A percentile compares a stretch with the other conserved stretches of the same genome.
phyloP scores from a whole-genome alignment of 208 protist genomes.

The Phytomonas sp. region DNA sequence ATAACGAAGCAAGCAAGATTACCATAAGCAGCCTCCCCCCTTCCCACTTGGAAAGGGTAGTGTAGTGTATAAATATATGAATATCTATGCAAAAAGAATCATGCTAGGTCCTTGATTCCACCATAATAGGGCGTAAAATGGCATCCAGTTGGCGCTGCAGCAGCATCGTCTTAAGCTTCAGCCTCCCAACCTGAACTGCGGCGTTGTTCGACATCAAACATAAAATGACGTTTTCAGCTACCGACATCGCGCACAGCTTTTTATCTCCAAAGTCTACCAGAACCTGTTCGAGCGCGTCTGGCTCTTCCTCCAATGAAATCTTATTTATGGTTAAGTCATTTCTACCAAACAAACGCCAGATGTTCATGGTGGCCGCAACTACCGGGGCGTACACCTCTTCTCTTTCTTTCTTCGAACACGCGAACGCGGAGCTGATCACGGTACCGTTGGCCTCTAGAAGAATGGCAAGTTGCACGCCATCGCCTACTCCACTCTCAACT shows the following conservation, averaged over 20 bases:
- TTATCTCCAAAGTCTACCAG: conserved; percentile 41
- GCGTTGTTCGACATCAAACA: conserved; percentile 27
- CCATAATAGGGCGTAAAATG: conserved; percentile 45
- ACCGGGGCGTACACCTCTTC: conserved; percentile 34
- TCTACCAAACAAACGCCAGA: conserved; percentile 64
- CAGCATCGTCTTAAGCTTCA: conserved; percentile 74
- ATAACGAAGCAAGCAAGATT: no score
- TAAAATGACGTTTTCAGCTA: conserved; percentile 48
- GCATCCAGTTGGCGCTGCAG: conserved; percentile 59
- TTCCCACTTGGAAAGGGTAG: no score
- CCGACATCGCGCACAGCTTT: conserved; percentile 72
- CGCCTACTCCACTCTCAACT: conserved; percentile 32
- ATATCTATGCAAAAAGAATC: no score
- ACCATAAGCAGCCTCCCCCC: no score
- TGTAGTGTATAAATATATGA: no score
- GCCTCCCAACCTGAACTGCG: conserved; percentile 47
- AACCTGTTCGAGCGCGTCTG: conserved; percentile 66
- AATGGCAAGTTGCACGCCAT: conserved; percentile 44
- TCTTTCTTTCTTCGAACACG: conserved; percentile 13
- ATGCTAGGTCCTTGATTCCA: conserved; percentile 10
- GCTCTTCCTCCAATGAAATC: conserved; percentile 41
- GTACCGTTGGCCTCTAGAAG: conserved; percentile 54
- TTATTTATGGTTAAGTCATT: conserved; percentile 58
- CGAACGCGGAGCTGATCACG: conserved; percentile 39
- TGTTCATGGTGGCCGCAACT: conserved; percentile 57